phyloP scores from a whole-genome alignment of 116 monocot species.

The Iris pallida region DNA sequence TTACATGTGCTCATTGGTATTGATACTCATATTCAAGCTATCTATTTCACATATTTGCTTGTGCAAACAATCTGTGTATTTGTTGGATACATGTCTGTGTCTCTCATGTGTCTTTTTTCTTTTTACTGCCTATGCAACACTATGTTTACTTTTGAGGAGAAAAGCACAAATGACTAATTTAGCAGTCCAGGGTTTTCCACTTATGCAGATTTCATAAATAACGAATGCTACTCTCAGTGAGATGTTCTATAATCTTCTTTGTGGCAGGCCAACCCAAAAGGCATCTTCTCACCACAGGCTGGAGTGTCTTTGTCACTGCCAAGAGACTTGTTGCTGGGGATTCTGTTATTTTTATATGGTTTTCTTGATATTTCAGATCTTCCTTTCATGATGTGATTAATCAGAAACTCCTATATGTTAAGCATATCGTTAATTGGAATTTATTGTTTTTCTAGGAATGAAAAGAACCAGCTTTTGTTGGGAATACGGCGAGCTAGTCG shows the following conservation, averaged over 20 bases:
- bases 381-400: background rate
- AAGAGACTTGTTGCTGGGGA: constrained; percentile 42
- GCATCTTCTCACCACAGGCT: constrained; percentile 43
- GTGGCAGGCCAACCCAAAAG: constrained; percentile 50
- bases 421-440: no score
- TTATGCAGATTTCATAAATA: background rate
- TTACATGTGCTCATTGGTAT: no score
- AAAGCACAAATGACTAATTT: background rate
- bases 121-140: no score
- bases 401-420: background rate
- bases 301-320: constrained; percentile 44
- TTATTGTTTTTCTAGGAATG: constrained; percentile 51
- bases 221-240: background rate
- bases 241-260: background rate
- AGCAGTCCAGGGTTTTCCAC: background rate
- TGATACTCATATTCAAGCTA: no score
- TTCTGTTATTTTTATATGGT: constrained; percentile 42
- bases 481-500: constrained; percentile 82
- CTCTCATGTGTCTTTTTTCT: no score
- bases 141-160: no score
- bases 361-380: background rate
- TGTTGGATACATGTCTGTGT: no score
- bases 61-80: no score
- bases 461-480: constrained; percentile 89
- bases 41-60: no score